Evolutionary conservation across 192 early-diverging fungal genomes (phyloP), one percentile per base, ranked within the genome.

Genomic region (Phycomyces blakesleeanus): DNA sequence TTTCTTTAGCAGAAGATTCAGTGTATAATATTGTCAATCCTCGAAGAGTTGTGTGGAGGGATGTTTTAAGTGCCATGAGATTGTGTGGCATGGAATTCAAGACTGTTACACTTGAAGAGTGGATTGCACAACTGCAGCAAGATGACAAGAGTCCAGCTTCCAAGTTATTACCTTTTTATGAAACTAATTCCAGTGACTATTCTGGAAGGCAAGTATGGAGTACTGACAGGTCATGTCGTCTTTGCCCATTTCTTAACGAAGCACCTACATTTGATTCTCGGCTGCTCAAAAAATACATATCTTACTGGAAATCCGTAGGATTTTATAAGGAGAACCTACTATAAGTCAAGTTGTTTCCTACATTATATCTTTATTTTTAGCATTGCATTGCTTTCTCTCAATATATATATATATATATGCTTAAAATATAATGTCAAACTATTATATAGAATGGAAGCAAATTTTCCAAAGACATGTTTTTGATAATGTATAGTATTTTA

Each of bases 21-120:
- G 34, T 66, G 2, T 65, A 55, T 47, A 66, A 73, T 24, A 66
- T 74, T 27, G 62, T 74, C 1, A 74, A 63, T 14, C 63, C 67
- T 22, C 62, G 61, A 6, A 37, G 21, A 14, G 25, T 59, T 16
- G 26, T 20, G 26, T 74, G 72, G 72, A 37, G 21, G 0, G 41
- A 59, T n/a, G 15, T 68, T 0, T 22, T 74, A n/a, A 50, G 27
- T 5, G 38, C 58, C 11, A 55, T 64, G 24, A 50, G 24, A 27
- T 14, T 29, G 0, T 49, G 51, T 42, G 66, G 72, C 3, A 47
- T 74, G 29, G 0, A n/a, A 0, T 74, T 74, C 55, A 51, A 60
- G 0, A 27, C 22, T 0, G 57, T 74, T 11, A 4, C 24, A 5
- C 12, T 50, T n/a, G 16, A 37, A 7, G 55, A 68, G 37, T 74